Evolutionary conservation across 805 yeast genomes (phyloP).

Genomic region (Yarrowia divulgata): DNA sequence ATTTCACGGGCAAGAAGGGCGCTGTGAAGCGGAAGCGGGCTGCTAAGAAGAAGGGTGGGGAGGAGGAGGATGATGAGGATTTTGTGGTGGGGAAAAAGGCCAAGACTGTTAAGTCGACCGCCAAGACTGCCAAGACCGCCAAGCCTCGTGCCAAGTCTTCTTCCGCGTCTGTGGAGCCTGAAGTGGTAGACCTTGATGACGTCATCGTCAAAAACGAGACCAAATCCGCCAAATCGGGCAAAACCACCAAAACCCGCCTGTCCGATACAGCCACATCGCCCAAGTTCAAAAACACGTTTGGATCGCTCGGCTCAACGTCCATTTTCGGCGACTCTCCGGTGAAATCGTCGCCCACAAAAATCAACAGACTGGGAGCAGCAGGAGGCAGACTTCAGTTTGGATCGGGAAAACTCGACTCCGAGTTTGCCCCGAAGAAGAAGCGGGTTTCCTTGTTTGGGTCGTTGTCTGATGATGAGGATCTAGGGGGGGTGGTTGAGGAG

Average conservation of each 20-base stretch:
- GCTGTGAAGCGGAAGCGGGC: slow-evolving; percentile 45
- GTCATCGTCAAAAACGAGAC: neutral
- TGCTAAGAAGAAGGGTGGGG: slow-evolving; percentile 42
- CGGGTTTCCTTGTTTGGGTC: slow-evolving; percentile 19
- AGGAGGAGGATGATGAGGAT: slow-evolving; percentile 50
- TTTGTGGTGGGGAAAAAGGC: slow-evolving; percentile 45
- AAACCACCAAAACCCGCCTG: slow-evolving; percentile 8
- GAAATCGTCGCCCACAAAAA: slow-evolving; percentile 31
- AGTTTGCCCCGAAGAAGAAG: slow-evolving; percentile 28
- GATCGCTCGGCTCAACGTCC: slow-evolving; percentile 10
- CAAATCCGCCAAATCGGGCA: neutral
- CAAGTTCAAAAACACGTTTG: slow-evolving; percentile 36
- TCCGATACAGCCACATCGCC: slow-evolving; percentile 27
- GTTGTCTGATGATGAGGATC: slow-evolving; percentile 3
- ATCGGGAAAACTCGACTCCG: slow-evolving; percentile 14
- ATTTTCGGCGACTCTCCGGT: slow-evolving; percentile 28
- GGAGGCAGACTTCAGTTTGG: slow-evolving; percentile 30
- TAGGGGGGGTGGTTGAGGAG: slow-evolving; percentile 2
- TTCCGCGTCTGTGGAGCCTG: slow-evolving; percentile 18
- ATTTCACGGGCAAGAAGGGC: slow-evolving; percentile 52
- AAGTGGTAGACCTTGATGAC: neutral
- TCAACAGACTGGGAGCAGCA: slow-evolving; percentile 20
- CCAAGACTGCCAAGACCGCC: neutral
- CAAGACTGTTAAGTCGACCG: slow-evolving; percentile 42
- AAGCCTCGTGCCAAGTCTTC: neutral